Percentiles rank a stretch among this genome's conserved stretches.
Evolutionary conservation across 495 filamentous ascomycete genomes (phyloP).

Genomic region (Margaritispora aquatica): DNA sequence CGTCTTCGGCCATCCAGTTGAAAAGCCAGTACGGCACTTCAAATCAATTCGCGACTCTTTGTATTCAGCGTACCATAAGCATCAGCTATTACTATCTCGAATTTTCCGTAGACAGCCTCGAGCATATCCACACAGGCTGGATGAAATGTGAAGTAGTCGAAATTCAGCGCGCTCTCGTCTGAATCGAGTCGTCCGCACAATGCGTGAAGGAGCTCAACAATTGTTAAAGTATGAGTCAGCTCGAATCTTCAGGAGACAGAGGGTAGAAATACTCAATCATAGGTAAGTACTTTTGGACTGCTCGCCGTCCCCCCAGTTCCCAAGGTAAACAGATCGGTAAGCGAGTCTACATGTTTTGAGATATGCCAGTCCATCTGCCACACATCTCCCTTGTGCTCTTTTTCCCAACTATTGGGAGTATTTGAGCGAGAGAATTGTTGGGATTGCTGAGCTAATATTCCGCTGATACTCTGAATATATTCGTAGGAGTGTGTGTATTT

Average conservation of each 20-base stretch:
- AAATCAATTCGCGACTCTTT: not conserved
- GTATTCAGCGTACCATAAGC: not conserved
- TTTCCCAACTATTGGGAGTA: not conserved
- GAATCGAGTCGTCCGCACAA: conserved; percentile 2
- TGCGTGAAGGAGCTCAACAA: not conserved
- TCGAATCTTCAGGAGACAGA: conserved; percentile 2
- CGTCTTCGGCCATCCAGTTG: conserved; percentile 1
- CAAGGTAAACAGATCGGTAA: too few relatives aligned
- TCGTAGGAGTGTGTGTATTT: not conserved
- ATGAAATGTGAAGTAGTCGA: conserved; percentile 3
- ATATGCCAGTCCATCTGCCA: too few relatives aligned
- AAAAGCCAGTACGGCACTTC: conserved; percentile 1
- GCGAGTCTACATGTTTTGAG: too few relatives aligned
- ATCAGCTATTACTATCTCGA: not conserved
- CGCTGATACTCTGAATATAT: not conserved
- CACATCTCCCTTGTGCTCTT: not conserved
- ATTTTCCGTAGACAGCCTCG: not conserved
- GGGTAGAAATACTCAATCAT: not conserved
- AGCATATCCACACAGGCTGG: not conserved
- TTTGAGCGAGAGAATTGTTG: not conserved
- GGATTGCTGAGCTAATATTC: not conserved
- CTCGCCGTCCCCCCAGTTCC: not conserved
- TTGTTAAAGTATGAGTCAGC: not conserved
- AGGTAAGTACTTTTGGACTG: not conserved
- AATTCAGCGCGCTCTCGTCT: not conserved